Evolutionary conservation across 2,329 filamentous ascomycete genomes (phyloP), one percentile per base, ranked within the genome.

Genomic region (Leptographium galeiforme): DNA sequence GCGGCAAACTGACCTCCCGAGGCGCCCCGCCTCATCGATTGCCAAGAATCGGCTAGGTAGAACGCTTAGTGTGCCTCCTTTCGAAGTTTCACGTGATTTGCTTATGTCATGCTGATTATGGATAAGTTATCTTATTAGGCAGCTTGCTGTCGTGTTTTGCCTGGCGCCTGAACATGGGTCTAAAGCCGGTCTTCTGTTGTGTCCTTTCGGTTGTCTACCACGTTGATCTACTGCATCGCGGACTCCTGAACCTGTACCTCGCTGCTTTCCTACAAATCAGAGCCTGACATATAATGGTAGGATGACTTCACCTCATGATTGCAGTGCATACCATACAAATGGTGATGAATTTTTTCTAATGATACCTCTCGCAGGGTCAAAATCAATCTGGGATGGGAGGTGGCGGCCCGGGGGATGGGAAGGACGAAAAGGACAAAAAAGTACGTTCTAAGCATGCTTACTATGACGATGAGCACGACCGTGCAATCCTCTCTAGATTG

Each of bases 361-460:
- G 41, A 8, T 36, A 5, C 12, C 50, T 54, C 50, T n/a, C n/a
- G 43, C 60, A 89, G 86, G 86, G 86, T 77, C 85, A 88, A 72
- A 84, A 85, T 62, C 85, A 94, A 70, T 95, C 90, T 68, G 88
- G 87, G 66, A 85, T 94, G 74, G 89, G 87, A 63, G 83, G 82
- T 53, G 81, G 77, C 54, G 80, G 76, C 51, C 54, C 53, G 57
- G 82, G 80, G 57, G 88, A 91, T 66, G 85, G 85, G 60, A 85
- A 85, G 59, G 84, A 91, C 62, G 85, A 87, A 16, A 90, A 90
- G 74, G 90, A 94, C 65, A 95, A 97, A 79, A 97, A 97, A 81
- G 91, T 87, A 32, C 25, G 25, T 25, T 25, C 25, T 25, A 25
- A 25, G 25, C 25, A 25, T 5, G 3, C 25, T 25, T 25, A 25